Conservation (phyloP, 108 stramenopile species). For the Cylindrotheca fusiformis region DNA sequence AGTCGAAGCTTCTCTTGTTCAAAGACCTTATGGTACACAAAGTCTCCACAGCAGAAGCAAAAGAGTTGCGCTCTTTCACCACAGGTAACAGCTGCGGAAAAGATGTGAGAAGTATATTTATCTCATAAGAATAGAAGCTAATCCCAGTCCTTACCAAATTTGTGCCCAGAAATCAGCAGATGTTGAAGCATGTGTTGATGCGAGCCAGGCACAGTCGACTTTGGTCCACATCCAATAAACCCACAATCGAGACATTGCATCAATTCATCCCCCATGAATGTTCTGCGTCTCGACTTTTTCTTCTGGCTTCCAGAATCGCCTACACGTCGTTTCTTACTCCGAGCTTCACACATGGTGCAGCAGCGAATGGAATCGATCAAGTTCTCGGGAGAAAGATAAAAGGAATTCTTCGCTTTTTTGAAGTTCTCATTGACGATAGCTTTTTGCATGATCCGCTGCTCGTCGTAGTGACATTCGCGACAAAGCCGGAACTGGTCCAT, state of each 20-base stretch:
- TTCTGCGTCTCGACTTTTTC: slow-evolving; percentile 4
- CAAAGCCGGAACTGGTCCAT: slow-evolving; percentile 25
- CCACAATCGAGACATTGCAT: slow-evolving; percentile 79
- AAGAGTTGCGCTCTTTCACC: slow-evolving; percentile 58
- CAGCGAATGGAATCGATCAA: not conserved
- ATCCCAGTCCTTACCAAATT: slow-evolving; percentile 45
- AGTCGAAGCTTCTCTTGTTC: slow-evolving; percentile 68
- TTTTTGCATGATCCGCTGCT: not conserved
- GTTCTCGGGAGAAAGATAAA: slow-evolving; percentile 5
- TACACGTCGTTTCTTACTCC: slow-evolving; percentile 2
- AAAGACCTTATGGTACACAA: slow-evolving; percentile 69
- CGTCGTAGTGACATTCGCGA: slow-evolving; percentile 24
- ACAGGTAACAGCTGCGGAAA: slow-evolving; percentile 44
- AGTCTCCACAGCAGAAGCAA: slow-evolving; percentile 73
- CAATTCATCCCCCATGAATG: slow-evolving; percentile 45
- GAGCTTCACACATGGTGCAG: not conserved
- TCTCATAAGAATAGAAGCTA: not conserved
- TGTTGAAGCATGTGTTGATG: slow-evolving; percentile 58
- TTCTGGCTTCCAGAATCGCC: slow-evolving; percentile 1
- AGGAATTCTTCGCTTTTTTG: not conserved
- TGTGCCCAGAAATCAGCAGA: slow-evolving; percentile 60
- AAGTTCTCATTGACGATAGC: not conserved
- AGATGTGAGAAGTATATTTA: not conserved
- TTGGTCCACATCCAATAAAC: slow-evolving; percentile 57
- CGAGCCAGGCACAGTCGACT: slow-evolving; percentile 23